These are phyloP conservation scores for Lactarius akahatsu DNA, from an alignment of 768 basidiomycete genomes.

Conservation along the genomic window DNA sequence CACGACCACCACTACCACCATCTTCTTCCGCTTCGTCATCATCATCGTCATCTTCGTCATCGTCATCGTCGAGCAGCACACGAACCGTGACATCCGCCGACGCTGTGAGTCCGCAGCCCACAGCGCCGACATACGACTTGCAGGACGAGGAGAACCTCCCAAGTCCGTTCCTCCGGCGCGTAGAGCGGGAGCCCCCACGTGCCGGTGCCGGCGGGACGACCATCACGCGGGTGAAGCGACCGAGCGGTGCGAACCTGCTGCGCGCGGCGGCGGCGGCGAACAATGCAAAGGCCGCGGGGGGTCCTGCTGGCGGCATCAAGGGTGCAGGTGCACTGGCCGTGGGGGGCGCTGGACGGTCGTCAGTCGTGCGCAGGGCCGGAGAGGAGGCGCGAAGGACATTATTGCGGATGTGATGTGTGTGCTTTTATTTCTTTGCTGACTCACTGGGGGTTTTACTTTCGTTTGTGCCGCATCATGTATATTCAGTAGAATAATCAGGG, in stretches of 20 bases:
- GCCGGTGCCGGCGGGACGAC: slow-evolving; percentile 23
- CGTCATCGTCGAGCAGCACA: slow-evolving; percentile 1
- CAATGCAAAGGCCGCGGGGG: slow-evolving; percentile 42
- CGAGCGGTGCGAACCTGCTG: slow-evolving; percentile 53
- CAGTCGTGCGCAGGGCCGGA: slow-evolving; percentile 44
- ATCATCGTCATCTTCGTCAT: background rate
- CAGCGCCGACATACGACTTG: slow-evolving; percentile 50
- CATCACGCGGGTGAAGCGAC: slow-evolving; percentile 38
- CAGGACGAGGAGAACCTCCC: slow-evolving; percentile 83
- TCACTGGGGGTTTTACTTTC: background rate
- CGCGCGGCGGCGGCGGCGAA: slow-evolving; percentile 59
- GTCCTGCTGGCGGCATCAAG: background rate
- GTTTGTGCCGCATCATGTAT: background rate
- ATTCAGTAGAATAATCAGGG: background rate
- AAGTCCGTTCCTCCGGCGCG: slow-evolving; percentile 73
- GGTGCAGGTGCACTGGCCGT: background rate
- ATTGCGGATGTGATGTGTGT: slow-evolving; percentile 35
- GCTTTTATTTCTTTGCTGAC: background rate
- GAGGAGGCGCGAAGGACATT: slow-evolving; percentile 54
- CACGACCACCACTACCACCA: background rate
- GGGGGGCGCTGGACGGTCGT: slow-evolving; percentile 27
- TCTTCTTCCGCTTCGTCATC: slow-evolving; percentile 26
- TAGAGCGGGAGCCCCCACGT: slow-evolving; percentile 40
- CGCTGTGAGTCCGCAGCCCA: background rate
- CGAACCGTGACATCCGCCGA: slow-evolving; percentile 3